Percentiles rank a stretch among this genome's conserved stretches.
Evolutionary conservation across 2,329 filamentous ascomycete genomes (phyloP).

Genomic region (Biscogniauxia mediterranea): DNA sequence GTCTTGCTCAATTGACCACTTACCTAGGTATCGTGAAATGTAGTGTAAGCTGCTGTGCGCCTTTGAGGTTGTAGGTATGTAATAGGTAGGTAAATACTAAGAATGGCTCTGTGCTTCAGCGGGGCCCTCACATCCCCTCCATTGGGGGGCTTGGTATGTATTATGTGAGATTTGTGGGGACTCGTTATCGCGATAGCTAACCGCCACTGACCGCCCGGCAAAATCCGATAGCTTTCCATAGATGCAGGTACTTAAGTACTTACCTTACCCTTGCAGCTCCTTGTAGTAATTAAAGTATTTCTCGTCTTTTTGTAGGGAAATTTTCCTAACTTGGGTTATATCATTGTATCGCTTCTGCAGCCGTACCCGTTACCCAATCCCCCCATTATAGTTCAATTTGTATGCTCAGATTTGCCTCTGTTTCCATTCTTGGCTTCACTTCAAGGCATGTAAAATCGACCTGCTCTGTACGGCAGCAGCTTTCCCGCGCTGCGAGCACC

Average conservation of each 20-base stretch:
- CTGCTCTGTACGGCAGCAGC: conserved; percentile 5
- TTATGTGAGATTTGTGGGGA: not conserved
- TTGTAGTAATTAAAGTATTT: no score
- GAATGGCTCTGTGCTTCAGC: no score
- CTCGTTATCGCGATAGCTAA: not conserved
- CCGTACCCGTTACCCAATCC: not conserved
- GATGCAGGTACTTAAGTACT: not conserved
- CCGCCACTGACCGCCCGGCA: not conserved
- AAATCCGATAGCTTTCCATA: not conserved
- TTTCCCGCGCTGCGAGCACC: conserved; percentile 22
- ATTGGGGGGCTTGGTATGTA: no score
- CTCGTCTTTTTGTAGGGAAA: not conserved
- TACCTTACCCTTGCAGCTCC: no score
- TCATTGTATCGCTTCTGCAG: no score
- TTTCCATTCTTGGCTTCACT: conserved; percentile 2
- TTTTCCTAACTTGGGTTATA: not conserved
- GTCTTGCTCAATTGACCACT: no score
- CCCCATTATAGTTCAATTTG: not conserved
- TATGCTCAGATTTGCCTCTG: conserved; percentile 10
- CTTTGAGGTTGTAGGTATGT: no score
- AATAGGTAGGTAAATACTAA: no score
- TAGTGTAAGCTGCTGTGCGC: no score
- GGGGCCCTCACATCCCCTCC: no score
- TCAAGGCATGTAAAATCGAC: conserved; percentile 23
- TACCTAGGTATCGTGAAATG: no score